Percentiles rank a stretch among this genome's conserved stretches.
These are phyloP conservation scores for Penicillium sp. DNA, from an alignment of 2,329 filamentous ascomycete species.

Conservation along the genomic window DNA sequence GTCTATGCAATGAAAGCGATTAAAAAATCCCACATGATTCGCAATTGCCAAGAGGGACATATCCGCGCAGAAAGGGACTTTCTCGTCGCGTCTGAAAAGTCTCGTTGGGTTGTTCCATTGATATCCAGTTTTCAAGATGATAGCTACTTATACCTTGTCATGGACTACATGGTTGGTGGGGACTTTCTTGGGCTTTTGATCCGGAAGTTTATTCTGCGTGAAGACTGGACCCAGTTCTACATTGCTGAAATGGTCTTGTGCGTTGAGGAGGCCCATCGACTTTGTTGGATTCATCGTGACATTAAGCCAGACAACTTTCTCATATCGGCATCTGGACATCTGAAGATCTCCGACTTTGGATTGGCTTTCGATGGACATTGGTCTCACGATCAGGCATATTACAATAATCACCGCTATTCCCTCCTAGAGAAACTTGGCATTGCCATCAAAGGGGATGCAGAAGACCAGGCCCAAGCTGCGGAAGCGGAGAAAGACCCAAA, in stretches of 20 bases:
- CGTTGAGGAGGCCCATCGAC: conserved; percentile 85
- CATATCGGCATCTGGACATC: conserved; percentile 81
- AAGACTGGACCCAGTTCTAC: conserved; percentile 81
- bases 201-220: conserved; percentile 79
- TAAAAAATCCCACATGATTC: conserved; percentile 88
- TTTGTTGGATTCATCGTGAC: conserved; percentile 91
- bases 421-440: conserved; percentile 78
- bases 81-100: conserved; percentile 84
- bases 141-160: conserved; percentile 84
- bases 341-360: conserved; percentile 96
- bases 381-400: conserved; percentile 87
- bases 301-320: conserved; percentile 98
- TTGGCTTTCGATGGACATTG: conserved; percentile 94
- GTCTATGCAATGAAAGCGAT: conserved; percentile 98
- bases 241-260: conserved; percentile 95
- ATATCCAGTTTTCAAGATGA: conserved; percentile 87
- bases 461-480: conserved; percentile 65
- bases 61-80: conserved; percentile 90
- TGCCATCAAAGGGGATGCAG: conserved; percentile 70
- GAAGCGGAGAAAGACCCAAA: conserved; percentile 29
- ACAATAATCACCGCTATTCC: conserved; percentile 78
- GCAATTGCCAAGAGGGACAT: conserved; percentile 89
- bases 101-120: conserved; percentile 85
- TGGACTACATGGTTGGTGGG: conserved; percentile 98
- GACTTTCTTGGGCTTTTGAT: conserved; percentile 89